Conservation (phyloP, 257 asterid genomes). For the Solanum chiquidenum region DNA sequence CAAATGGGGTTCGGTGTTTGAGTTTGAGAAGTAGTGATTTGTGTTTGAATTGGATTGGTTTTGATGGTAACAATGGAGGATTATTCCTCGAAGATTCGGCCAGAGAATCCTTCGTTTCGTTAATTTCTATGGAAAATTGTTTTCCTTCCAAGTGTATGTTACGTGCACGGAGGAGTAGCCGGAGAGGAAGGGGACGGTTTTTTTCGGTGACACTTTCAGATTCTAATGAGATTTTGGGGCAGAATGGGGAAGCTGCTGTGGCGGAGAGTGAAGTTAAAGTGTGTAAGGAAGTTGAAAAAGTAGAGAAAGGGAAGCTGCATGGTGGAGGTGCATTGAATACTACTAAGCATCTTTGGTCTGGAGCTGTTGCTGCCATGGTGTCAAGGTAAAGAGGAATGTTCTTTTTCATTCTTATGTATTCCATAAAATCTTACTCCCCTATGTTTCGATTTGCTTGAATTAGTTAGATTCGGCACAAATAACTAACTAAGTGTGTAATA, state of each 20-base stretch:
- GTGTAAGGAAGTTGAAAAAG: constrained; percentile 26
- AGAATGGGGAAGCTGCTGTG: constrained; percentile 26
- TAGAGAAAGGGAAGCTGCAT: constrained; percentile 9
- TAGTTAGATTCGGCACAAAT: background rate
- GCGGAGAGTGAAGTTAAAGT: constrained; percentile 20
- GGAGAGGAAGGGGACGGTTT: constrained; percentile 28
- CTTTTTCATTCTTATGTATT: background rate
- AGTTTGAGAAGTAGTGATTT: background rate
- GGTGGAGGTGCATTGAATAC: constrained; percentile 62
- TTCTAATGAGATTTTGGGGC: constrained; percentile 40
- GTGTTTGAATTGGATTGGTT: constrained; percentile 4
- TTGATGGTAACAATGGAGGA: constrained; percentile 32
- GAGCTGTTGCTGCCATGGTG: constrained; percentile 93
- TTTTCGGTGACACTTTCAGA: constrained; percentile 55
- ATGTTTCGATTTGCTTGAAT: background rate
- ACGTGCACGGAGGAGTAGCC: constrained; percentile 20
- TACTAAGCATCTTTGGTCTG: constrained; percentile 95
- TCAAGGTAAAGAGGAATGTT: constrained; percentile 27
- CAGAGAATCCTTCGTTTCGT: constrained; percentile 49
- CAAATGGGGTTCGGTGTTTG: background rate
- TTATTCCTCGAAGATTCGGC: constrained; percentile 59
- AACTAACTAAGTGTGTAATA: background rate
- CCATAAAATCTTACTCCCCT: background rate
- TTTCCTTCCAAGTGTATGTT: constrained; percentile 9
- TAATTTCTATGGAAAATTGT: constrained; percentile 13